Conservation (phyloP, 2,329 filamentous ascomycete genomes). For the Ascochyta pisi region DNA sequence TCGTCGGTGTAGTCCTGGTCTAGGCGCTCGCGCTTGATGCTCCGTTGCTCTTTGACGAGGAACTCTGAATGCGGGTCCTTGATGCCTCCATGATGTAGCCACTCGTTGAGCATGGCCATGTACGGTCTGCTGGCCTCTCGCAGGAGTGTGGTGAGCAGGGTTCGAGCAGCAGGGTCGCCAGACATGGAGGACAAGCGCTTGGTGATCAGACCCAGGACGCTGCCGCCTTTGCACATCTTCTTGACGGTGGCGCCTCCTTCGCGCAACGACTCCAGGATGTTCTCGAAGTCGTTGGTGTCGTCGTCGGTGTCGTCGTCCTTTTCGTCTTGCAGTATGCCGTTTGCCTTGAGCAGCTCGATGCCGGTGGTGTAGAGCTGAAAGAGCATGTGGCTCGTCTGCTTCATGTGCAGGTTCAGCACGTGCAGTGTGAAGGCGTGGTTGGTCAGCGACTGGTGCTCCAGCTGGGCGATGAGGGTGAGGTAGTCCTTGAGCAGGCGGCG, state of each 20-base stretch:
- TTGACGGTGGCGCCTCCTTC: conserved; percentile 87
- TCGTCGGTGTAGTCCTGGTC: conserved; percentile 98
- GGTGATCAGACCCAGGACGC: conserved; percentile 87
- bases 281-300: conserved; percentile 84
- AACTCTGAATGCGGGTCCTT: conserved; percentile 95
- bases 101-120: conserved; percentile 98
- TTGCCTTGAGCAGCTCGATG: conserved; percentile 81
- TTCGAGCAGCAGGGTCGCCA: conserved; percentile 86
- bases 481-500: conserved; percentile 93
- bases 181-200: conserved; percentile 87
- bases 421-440: conserved; percentile 91
- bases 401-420: conserved; percentile 87
- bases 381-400: conserved; percentile 90
- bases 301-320: conserved; percentile 69
- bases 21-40: conserved; percentile 86
- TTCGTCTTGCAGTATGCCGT: conserved; percentile 83
- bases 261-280: conserved; percentile 87
- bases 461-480: conserved; percentile 86
- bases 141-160: conserved; percentile 80
- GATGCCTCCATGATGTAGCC: conserved; percentile 95
- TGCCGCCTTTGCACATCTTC: conserved; percentile 95
- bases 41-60: conserved; percentile 92
- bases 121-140: conserved; percentile 91
- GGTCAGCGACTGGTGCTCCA: conserved; percentile 91
- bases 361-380: conserved; percentile 84